Base-by-base conservation (phyloP, 495 filamentous ascomycete species). In the Xylaria acuta region DNA sequence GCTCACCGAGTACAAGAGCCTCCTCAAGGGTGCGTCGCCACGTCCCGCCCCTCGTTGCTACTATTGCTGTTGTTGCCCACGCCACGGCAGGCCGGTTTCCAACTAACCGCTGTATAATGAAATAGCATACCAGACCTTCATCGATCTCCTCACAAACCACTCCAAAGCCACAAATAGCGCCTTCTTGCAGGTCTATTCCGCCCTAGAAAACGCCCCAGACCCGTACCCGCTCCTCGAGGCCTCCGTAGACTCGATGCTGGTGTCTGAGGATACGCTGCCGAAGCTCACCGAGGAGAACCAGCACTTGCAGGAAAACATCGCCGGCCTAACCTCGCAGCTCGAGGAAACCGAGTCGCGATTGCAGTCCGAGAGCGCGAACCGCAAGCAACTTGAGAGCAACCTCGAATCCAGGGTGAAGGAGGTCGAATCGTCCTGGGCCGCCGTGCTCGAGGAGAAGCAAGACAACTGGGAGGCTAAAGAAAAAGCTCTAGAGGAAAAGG, bases 381-480 rank as follows among this genome's bases (percentile, higher is more conserved):
- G 93, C 62, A 92, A 91, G 79, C 86, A 90, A 47, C 80, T 97
- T 12, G 94, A 99, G 78, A 91, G 90, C 34, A 88, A 85, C 40
- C 86, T 94, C 56, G 94, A 98, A 74, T 79, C 83, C 18, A 92
- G 86, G 73, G 90, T 94, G 53, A 95, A 92, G 79, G 95, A 97
- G 72, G 90, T 97, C 30, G 96, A 98, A 80, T 82, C 87, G 11
- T 95, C 95, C 2, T 98, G 96, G 95, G 87, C 91, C 11, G 94
- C 93, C 22, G 95, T 98, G n/a, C 80, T 99, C 41, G 88, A 91
- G 41, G 96, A 99, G 85, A 98, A 98, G 83, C 90, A 93, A 72
- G 93, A 95, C 77, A 98, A 98, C 77, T 98, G 96, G 96, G 89
- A 92, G 70, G 92, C 95, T 40, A 98, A 97, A 79, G 96, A 99